These are phyloP conservation scores for Calycina herbarum DNA, from an alignment of 2,329 filamentous ascomycete species.

Conservation along the genomic window DNA sequence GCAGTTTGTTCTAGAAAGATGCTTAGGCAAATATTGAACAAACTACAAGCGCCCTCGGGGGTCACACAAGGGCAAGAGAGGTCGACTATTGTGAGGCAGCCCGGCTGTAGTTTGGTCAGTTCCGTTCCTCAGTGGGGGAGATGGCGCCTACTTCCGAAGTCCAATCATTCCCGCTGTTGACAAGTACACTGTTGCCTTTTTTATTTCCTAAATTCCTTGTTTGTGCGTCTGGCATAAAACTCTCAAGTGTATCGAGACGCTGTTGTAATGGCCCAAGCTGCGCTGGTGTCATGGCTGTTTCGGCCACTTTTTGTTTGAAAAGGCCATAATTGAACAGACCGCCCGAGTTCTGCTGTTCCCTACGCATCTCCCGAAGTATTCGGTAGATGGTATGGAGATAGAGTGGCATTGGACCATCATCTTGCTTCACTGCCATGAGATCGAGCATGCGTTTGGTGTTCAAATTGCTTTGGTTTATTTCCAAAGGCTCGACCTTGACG, in stretches of 20 bases:
- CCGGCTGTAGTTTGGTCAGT: conserved; percentile 37
- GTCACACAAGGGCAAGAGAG: conserved; percentile 72
- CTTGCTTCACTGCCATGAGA: conserved; percentile 51
- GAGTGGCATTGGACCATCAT: conserved; percentile 44
- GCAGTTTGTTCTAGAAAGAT: conserved; percentile 60
- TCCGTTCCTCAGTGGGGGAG: neutral
- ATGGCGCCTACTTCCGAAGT: conserved; percentile 20
- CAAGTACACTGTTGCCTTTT: neutral
- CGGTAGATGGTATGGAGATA: conserved; percentile 51
- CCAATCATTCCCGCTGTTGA: conserved; percentile 26
- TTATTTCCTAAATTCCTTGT: neutral
- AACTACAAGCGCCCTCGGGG: conserved; percentile 62
- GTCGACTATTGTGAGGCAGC: conserved; percentile 66
- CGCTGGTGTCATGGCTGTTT: conserved; percentile 43
- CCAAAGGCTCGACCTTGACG: conserved; percentile 46
- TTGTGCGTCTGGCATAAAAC: conserved; percentile 52
- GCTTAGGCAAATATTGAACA: conserved; percentile 71
- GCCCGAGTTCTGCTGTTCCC: conserved; percentile 36
- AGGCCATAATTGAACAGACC: conserved; percentile 46
- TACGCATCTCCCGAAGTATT: conserved; percentile 53
- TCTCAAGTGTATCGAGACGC: conserved; percentile 62
- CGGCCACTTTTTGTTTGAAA: conserved; percentile 43
- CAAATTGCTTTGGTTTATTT: conserved; percentile 48
- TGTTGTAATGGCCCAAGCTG: conserved; percentile 59
- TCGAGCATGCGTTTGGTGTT: conserved; percentile 54